These are phyloP conservation scores for Phaeosphaeria sp. DNA, from an alignment of 2,329 filamentous ascomycete genomes.

Conservation along the genomic window DNA sequence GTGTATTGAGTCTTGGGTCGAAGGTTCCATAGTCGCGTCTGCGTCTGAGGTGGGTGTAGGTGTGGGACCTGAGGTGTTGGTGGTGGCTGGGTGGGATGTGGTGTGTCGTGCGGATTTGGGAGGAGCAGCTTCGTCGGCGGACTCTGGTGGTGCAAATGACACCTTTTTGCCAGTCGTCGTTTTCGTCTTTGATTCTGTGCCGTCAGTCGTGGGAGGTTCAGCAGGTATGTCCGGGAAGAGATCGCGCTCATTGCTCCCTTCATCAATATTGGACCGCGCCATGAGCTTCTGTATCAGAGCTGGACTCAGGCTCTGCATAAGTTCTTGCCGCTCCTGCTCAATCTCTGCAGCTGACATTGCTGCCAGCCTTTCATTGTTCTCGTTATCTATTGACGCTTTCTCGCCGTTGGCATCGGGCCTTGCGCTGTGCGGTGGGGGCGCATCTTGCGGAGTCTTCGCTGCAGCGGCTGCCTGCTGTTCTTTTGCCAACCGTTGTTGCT, in stretches of 20 bases:
- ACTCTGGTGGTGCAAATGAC: constrained; percentile 36
- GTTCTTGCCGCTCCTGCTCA: constrained; percentile 76
- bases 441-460: constrained; percentile 18
- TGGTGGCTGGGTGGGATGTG: neutral
- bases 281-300: constrained; percentile 79
- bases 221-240: constrained; percentile 24
- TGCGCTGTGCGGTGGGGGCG: constrained; percentile 20
- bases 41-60: neutral
- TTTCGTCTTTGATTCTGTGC: constrained; percentile 11
- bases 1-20: constrained; percentile 54
- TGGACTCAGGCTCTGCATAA: constrained; percentile 80
- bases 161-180: constrained; percentile 39
- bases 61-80: constrained; percentile 2
- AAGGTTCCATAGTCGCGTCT: neutral
- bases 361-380: constrained; percentile 77
- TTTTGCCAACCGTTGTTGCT: constrained; percentile 64
- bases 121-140: constrained; percentile 9
- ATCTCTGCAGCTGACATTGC: constrained; percentile 86
- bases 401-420: constrained; percentile 60
- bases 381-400: constrained; percentile 75
- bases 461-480: constrained; percentile 22
- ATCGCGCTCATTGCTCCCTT: constrained; percentile 57
- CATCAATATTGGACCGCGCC: constrained; percentile 76
- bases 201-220: constrained; percentile 14
- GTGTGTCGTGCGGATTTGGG: neutral